phyloP scores from a whole-genome alignment of 2,329 filamentous ascomycete species.

The Botrytis sinoallii region DNA sequence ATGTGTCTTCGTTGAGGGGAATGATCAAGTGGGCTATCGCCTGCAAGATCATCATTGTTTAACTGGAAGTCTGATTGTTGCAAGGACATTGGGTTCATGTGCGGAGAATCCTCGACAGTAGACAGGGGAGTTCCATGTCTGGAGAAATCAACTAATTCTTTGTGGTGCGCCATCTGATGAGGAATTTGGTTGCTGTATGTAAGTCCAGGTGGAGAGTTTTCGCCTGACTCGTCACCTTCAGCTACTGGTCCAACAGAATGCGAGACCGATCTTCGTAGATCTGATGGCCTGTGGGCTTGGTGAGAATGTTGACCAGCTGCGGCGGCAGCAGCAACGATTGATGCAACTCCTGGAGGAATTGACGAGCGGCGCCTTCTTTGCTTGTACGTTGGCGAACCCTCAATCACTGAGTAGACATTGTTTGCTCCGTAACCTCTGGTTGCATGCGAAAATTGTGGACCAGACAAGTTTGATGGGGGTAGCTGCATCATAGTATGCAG shows the following conservation, averaged over 20 bases:
- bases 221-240: conserved; percentile 74
- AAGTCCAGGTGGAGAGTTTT: conserved; percentile 75
- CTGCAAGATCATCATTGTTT: conserved; percentile 58
- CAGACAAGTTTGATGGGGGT: conserved; percentile 78
- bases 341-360: conserved; percentile 74
- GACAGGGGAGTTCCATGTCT: conserved; percentile 88
- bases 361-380: conserved; percentile 92
- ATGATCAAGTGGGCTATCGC: conserved; percentile 58
- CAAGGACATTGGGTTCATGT: conserved; percentile 66
- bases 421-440: conserved; percentile 63
- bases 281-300: conserved; percentile 75
- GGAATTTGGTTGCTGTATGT: conserved; percentile 69
- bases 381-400: conserved; percentile 98
- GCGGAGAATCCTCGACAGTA: conserved; percentile 77
- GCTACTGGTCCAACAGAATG: conserved; percentile 77
- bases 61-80: conserved; percentile 69
- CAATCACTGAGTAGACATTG: conserved; percentile 92
- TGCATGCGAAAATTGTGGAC: conserved; percentile 73
- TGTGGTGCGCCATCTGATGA: conserved; percentile 65
- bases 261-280: conserved; percentile 87
- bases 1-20: conserved; percentile 62
- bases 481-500: conserved; percentile 90
- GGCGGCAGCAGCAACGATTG: conserved; percentile 62
- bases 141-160: conserved; percentile 79
- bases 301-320: conserved; percentile 47